Conservation (phyloP, 75 land plant genomes). For the Selaginella moellendorffii region DNA sequence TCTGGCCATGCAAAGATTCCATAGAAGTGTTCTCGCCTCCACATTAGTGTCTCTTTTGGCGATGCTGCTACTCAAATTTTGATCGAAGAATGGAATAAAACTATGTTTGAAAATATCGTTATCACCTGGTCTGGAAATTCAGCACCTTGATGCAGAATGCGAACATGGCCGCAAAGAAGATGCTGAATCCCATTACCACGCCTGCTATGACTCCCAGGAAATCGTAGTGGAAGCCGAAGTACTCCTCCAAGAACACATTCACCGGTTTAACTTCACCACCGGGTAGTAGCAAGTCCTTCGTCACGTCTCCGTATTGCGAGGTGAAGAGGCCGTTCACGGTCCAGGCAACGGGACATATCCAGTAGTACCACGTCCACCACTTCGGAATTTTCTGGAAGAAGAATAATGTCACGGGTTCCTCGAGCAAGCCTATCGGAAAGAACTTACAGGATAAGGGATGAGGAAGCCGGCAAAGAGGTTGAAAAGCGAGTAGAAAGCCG, state of each 20-base stretch:
- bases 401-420: no score
- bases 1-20: no score
- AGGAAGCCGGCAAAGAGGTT: constrained; percentile 1
- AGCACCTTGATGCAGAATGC: constrained; percentile 46
- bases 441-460: background rate
- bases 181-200: constrained; percentile 47
- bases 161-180: constrained; percentile 53
- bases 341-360: constrained; percentile 54
- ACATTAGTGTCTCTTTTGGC: no score
- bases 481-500: constrained; percentile 1
- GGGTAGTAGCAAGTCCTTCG: constrained; percentile 16
- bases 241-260: constrained; percentile 5
- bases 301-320: constrained; percentile 45
- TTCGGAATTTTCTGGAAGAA: constrained; percentile 42
- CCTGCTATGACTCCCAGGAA: constrained; percentile 49
- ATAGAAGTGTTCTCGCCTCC: no score
- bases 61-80: no score
- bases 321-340: constrained; percentile 45
- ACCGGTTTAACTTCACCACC: background rate
- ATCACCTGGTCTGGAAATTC: constrained; percentile 62
- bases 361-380: constrained; percentile 71
- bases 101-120: no score
- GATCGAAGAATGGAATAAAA: no score
- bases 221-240: constrained; percentile 8
- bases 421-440: no score